Percentiles rank a stretch among this genome's conserved stretches.
Evolutionary conservation across 352 stramenopile species (phyloP).

Genomic region (Pythium aquatile): DNA sequence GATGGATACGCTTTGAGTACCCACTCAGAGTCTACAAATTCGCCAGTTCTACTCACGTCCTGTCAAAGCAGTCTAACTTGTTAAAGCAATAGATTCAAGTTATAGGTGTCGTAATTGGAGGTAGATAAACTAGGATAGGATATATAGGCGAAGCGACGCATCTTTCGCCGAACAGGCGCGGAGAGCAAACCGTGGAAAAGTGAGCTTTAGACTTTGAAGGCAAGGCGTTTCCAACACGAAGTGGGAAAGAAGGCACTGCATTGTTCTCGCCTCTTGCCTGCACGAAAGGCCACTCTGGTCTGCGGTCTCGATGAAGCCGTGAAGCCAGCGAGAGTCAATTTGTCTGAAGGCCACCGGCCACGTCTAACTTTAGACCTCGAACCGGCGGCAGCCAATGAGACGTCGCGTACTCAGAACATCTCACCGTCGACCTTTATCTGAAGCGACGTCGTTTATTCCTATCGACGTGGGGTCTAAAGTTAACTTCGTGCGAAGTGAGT

Average conservation of each 20-base stretch:
- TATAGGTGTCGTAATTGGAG: no score
- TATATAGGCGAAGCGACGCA: not conserved
- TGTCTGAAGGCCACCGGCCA: not conserved
- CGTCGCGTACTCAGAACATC: conserved; percentile 16
- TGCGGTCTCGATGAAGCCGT: not conserved
- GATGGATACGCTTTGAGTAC: not conserved
- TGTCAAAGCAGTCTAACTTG: not conserved
- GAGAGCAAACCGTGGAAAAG: not conserved
- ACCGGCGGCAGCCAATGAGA: conserved; percentile 14
- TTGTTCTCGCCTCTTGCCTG: not conserved
- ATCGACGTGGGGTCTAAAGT: not conserved
- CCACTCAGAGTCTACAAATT: not conserved
- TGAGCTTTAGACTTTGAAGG: not conserved
- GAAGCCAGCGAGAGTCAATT: not conserved
- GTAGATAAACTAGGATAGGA: no score
- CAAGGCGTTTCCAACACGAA: not conserved
- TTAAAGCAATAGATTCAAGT: not conserved
- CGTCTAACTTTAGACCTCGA: conserved; percentile 13
- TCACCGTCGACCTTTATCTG: conserved; percentile 19
- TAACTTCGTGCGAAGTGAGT: conserved; percentile 1
- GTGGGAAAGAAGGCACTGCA: conserved; percentile 1
- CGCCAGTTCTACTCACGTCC: not conserved
- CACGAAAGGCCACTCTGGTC: conserved; percentile 4
- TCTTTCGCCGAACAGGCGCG: not conserved
- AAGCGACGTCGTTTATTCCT: not conserved